phyloP scores from a whole-genome alignment of 306 rosid genomes.

The Cercis canadensis region DNA sequence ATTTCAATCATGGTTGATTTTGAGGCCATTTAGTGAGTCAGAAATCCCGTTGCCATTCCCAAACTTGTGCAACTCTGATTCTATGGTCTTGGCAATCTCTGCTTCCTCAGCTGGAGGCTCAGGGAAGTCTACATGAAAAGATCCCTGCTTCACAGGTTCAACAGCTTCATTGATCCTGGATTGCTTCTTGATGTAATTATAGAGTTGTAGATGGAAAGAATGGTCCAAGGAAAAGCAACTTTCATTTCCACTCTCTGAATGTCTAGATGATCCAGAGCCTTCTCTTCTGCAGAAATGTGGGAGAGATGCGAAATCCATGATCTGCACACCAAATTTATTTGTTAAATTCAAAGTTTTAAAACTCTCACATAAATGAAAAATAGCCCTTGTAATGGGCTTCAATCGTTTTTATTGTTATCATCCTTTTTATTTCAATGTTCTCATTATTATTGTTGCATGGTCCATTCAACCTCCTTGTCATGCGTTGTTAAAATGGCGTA shows the following conservation, averaged over 20 bases:
- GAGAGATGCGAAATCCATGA: conserved; percentile 84
- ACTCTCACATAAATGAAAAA: neutral
- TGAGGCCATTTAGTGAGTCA: conserved; percentile 49
- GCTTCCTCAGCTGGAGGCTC: conserved; percentile 64
- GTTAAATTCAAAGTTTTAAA: conserved; percentile 31
- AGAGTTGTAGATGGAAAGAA: conserved; percentile 84
- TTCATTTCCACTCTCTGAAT: conserved; percentile 52
- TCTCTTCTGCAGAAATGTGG: conserved; percentile 88
- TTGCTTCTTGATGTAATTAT: conserved; percentile 72
- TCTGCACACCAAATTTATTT: conserved; percentile 57
- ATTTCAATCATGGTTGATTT: conserved; percentile 48
- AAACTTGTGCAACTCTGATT: conserved; percentile 66
- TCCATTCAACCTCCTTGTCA: no score
- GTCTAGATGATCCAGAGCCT: conserved; percentile 79
- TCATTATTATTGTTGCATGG: no score
- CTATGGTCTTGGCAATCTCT: conserved; percentile 61
- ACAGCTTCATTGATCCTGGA: conserved; percentile 50
- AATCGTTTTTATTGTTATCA: neutral
- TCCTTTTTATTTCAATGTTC: no score
- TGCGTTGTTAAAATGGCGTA: neutral
- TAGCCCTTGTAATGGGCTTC: neutral
- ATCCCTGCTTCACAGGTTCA: conserved; percentile 73
- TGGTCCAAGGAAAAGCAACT: conserved; percentile 86
- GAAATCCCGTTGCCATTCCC: conserved; percentile 53
- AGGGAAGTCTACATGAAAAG: conserved; percentile 79